A percentile compares a stretch with the other conserved stretches of the same genome.
These are phyloP conservation scores for Collybia sordida DNA, from an alignment of 768 basidiomycete genomes.

Conservation along the genomic window DNA sequence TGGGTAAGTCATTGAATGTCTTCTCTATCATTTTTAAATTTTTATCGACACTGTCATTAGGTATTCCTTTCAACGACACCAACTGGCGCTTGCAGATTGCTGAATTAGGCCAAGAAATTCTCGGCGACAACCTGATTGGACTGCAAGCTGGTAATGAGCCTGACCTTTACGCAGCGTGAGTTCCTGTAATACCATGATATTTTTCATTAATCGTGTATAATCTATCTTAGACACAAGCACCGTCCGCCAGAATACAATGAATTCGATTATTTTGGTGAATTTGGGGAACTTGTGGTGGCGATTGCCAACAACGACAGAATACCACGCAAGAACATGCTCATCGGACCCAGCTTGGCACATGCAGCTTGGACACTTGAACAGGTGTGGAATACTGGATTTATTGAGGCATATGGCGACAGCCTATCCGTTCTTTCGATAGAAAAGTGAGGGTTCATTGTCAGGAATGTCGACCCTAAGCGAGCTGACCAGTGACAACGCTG, in stretches of 20 bases:
- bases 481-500: constrained; percentile 28
- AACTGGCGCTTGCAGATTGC: constrained; percentile 57
- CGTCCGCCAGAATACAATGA: constrained; percentile 33
- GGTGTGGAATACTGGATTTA: constrained; percentile 56
- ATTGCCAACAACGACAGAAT: constrained; percentile 38
- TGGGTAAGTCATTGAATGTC: constrained; percentile 54
- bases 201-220: background rate
- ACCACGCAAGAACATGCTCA: constrained; percentile 42
- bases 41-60: constrained; percentile 7
- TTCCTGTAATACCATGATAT: constrained; percentile 31
- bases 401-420: constrained; percentile 36
- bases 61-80: constrained; percentile 70
- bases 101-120: constrained; percentile 59
- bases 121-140: constrained; percentile 67
- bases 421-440: constrained; percentile 55
- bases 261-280: constrained; percentile 53
- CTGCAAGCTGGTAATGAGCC: constrained; percentile 75
- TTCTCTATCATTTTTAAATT: background rate
- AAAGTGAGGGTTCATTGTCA: constrained; percentile 38
- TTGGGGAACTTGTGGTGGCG: constrained; percentile 44
- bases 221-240: background rate
- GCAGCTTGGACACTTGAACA: constrained; percentile 53
- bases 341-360: constrained; percentile 56
- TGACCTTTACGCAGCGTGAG: constrained; percentile 45
- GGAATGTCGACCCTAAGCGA: constrained; percentile 13